These are phyloP conservation scores for Neobulgaria alba DNA, from an alignment of 2,329 filamentous ascomycete species.

Conservation along the genomic window DNA sequence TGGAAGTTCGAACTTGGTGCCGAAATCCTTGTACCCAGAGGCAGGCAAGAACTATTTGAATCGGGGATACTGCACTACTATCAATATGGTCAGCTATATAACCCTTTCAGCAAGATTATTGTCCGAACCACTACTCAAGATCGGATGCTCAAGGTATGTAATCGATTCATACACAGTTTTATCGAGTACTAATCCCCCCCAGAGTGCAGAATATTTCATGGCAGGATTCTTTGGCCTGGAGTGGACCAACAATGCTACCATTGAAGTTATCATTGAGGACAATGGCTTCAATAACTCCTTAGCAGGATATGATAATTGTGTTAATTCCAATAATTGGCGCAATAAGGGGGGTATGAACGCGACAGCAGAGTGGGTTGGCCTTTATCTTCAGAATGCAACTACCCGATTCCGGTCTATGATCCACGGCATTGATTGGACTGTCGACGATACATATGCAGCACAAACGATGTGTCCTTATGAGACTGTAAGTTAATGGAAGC, in stretches of 20 bases:
- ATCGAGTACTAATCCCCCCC: background rate
- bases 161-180: background rate
- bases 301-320: slow-evolving; percentile 58
- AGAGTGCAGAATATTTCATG: slow-evolving; percentile 62
- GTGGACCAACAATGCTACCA: slow-evolving; percentile 62
- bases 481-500: slow-evolving; percentile 35
- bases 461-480: slow-evolving; percentile 72
- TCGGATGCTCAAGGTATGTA: slow-evolving; percentile 60
- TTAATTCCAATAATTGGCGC: slow-evolving; percentile 42
- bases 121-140: slow-evolving; percentile 68
- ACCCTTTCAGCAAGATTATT: slow-evolving; percentile 63
- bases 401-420: slow-evolving; percentile 48
- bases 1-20: slow-evolving; percentile 63
- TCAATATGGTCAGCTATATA: slow-evolving; percentile 47
- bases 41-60: slow-evolving; percentile 64
- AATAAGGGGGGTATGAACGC: slow-evolving; percentile 46
- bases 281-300: slow-evolving; percentile 60
- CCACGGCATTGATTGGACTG: slow-evolving; percentile 53
- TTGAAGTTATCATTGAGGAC: slow-evolving; percentile 64
- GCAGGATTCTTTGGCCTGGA: slow-evolving; percentile 71
- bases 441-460: slow-evolving; percentile 54
- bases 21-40: slow-evolving; percentile 65
- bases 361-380: slow-evolving; percentile 48
- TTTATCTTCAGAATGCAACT: slow-evolving; percentile 58
- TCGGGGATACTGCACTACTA: slow-evolving; percentile 65